Evolutionary conservation across 306 rosid genomes (phyloP).

Genomic region (Alnus rubra): DNA sequence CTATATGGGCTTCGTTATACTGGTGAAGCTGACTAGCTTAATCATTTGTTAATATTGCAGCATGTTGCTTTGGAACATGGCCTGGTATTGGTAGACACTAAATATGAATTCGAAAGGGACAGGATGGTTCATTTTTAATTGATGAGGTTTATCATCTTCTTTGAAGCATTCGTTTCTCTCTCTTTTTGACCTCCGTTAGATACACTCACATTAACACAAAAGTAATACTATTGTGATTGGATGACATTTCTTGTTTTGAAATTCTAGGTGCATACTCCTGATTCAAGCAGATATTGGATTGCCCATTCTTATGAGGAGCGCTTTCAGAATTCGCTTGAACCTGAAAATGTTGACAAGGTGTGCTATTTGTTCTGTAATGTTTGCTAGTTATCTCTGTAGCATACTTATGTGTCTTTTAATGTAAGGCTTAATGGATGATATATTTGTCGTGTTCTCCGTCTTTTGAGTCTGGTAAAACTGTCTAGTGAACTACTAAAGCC

Average conservation of each 20-base stretch:
- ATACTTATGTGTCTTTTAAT: slow-evolving; percentile 1
- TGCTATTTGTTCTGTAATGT: slow-evolving; percentile 15
- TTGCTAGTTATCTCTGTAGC: slow-evolving; percentile 12
- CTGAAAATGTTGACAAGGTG: slow-evolving; percentile 97
- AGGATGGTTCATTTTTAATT: slow-evolving; percentile 78
- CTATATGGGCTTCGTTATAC: not conserved
- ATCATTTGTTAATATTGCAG: slow-evolving; percentile 52
- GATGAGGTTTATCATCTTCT: slow-evolving; percentile 68
- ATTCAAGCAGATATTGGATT: slow-evolving; percentile 98
- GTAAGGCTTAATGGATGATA: slow-evolving; percentile 1
- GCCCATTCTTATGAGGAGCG: slow-evolving; percentile 73
- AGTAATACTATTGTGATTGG: slow-evolving; percentile 15
- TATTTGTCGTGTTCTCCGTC: not conserved
- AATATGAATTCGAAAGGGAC: slow-evolving; percentile 90
- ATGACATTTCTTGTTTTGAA: slow-evolving; percentile 16
- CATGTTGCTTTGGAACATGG: slow-evolving; percentile 87
- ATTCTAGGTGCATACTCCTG: slow-evolving; percentile 91
- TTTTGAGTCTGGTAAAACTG: slow-evolving; percentile 5
- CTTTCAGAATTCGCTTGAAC: slow-evolving; percentile 78
- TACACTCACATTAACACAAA: slow-evolving; percentile 5
- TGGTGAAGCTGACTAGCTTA: slow-evolving; percentile 3
- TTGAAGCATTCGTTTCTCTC: slow-evolving; percentile 2
- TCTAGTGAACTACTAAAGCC: slow-evolving; percentile 25
- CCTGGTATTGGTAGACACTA: slow-evolving; percentile 91
- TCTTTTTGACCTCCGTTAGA: not conserved